These are phyloP conservation scores for Dryadomyces sulphureus DNA, from an alignment of 2,329 filamentous ascomycete species.

Conservation along the genomic window DNA sequence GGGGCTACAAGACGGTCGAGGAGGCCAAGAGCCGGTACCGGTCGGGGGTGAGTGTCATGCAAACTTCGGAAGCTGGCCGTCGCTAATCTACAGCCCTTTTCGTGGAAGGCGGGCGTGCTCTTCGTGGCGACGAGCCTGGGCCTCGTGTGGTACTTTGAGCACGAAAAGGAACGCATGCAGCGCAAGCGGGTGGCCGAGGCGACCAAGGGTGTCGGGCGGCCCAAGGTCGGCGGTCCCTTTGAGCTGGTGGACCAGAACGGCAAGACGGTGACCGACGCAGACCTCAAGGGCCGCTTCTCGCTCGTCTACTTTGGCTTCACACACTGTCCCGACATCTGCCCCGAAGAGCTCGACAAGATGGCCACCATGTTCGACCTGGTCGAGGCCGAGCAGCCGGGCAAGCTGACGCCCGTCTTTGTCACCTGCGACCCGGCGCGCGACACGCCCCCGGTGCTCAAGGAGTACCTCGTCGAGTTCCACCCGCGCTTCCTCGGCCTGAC, in stretches of 20 bases:
- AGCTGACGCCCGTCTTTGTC: conserved; percentile 72
- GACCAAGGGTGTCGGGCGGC: conserved; percentile 80
- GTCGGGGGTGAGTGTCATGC: conserved; percentile 39
- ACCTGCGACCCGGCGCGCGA: conserved; percentile 92
- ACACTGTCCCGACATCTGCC: conserved; percentile 96
- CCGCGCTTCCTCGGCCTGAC: conserved; percentile 74
- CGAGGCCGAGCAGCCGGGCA: conserved; percentile 31
- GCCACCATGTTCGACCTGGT: conserved; percentile 77
- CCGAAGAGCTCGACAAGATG: conserved; percentile 99
- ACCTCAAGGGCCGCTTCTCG: conserved; percentile 76
- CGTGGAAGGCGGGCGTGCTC: conserved; percentile 74
- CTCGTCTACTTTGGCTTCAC: conserved; percentile 96
- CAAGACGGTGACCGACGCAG: conserved; percentile 57
- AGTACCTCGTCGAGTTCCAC: conserved; percentile 87
- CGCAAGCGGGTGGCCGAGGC: conserved; percentile 80
- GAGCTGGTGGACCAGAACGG: conserved; percentile 70
- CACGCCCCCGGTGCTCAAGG: conserved; percentile 67
- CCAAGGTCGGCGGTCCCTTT: conserved; percentile 86
- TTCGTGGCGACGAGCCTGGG: conserved; percentile 68
- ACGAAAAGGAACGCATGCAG: conserved; percentile 84
- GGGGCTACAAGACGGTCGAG: conserved; percentile 39
- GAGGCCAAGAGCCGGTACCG: conserved; percentile 43
- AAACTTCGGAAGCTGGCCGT: no score
- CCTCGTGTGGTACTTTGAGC: conserved; percentile 81
- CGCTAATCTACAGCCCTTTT: conserved; percentile 76